Base-by-base conservation (phyloP, 371 early-diverging fungal genomes). In the Mortierella sp. region DNA sequence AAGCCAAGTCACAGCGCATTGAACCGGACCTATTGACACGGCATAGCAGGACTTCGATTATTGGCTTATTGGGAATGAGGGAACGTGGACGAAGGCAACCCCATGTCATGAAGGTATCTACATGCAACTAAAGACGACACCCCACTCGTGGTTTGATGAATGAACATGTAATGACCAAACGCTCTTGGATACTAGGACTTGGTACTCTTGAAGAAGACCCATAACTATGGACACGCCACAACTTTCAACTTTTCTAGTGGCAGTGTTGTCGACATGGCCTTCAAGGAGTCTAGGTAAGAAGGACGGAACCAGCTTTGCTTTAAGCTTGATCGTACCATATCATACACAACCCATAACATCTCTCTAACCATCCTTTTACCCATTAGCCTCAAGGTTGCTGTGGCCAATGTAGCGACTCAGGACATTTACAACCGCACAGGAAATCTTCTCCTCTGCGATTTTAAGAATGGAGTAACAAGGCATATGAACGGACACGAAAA, bases 391-490 rank as follows among this genome's bases (percentile, higher is more conserved):
- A 67, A 63, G 19, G 46, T 74, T 19, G 74, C 68, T 0, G 60
- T 69, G 14, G 77, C 70, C 12, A 76, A 64, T 21, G 57, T 69
- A 5, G 66, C 77, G 9, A 76, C 77, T 4, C 69, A 64, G 47
- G 77, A 76, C 29, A 54, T 50, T 1, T 76, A 76, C 31, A 76
- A 76, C 39, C 69, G 77, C 19, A 43, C 54, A 21, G 77, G 77
- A 3, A 76, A 76, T 39, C 46, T 76, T 10, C 55, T 76, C 1
- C 61, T 62, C 5, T 64, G 66, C 22, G 77, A 76, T 14, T 54
- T 76, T 2, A 28, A 65, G 2, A 46, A 43, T 5, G 66, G 70
- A 0, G 7, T 39, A 1, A 57, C 64, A 7, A 57, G 22, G 16
- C 60, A 55, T 4, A 43, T 76, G 16, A n/a, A 29, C 4, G 77